These are phyloP conservation scores for Alternaria infectoria DNA, from an alignment of 2,329 filamentous ascomycete species.

Conservation along the genomic window DNA sequence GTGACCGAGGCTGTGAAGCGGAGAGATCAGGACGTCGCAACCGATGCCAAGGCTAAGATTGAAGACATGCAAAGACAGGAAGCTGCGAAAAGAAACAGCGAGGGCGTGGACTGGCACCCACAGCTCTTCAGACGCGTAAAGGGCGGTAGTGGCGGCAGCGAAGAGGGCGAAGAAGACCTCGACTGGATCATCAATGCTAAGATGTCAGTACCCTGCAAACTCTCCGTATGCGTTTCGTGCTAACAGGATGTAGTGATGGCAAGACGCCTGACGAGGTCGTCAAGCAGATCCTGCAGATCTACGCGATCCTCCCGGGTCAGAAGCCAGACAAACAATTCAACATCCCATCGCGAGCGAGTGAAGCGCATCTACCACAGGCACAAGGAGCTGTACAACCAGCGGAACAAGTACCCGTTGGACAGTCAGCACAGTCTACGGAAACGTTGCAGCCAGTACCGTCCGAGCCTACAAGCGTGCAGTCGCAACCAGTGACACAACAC, in stretches of 20 bases:
- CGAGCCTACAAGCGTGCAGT: slow-evolving; percentile 2
- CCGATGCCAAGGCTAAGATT: slow-evolving; percentile 94
- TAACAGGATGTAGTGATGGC: slow-evolving; percentile 55
- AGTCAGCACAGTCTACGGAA: slow-evolving; percentile 13
- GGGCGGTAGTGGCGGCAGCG: slow-evolving; percentile 71
- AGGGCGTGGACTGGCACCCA: slow-evolving; percentile 86
- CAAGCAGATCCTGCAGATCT: slow-evolving; percentile 85
- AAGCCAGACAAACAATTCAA: slow-evolving; percentile 60
- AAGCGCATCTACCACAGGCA: slow-evolving; percentile 21
- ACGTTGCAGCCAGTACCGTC: slow-evolving; percentile 6
- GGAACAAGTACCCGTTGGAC: slow-evolving; percentile 4
- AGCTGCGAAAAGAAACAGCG: slow-evolving; percentile 77
- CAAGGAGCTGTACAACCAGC: slow-evolving; percentile 7
- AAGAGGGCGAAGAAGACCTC: slow-evolving; percentile 85
- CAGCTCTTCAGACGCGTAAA: slow-evolving; percentile 80
- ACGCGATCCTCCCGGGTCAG: slow-evolving; percentile 83
- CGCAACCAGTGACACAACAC: slow-evolving; percentile 11
- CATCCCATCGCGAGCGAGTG: slow-evolving; percentile 60
- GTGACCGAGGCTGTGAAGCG: slow-evolving; percentile 83
- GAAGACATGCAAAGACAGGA: slow-evolving; percentile 92
- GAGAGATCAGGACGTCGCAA: slow-evolving; percentile 85
- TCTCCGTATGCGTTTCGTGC: not conserved
- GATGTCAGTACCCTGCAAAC: slow-evolving; percentile 64
- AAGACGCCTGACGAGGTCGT: slow-evolving; percentile 71
- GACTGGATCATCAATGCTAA: slow-evolving; percentile 94